Base-by-base conservation (phyloP, 805 yeast species). In the Candida xiaguanensis region DNA sequence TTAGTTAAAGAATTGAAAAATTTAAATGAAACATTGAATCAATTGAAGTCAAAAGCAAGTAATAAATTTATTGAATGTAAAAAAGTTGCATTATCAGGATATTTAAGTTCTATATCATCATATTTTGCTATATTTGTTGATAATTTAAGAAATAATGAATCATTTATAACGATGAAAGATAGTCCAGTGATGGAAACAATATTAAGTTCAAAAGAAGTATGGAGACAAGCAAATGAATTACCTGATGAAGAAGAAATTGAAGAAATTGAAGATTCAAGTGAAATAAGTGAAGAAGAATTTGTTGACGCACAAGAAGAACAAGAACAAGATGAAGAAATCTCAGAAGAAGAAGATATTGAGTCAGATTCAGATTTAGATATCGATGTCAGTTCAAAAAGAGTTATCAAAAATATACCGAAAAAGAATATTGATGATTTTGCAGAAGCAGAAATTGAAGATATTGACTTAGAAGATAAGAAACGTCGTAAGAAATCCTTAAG, bases 131-230 rank as follows among this genome's bases (percentile, higher is more conserved):
- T 93, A 12, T 77, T 91, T 46, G 61, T 77, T 13, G 79, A 79
- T 27, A 73, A 77, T 32, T 54, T 82, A 28, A 61, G 66, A 31
- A 66, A 67, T 16, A 81, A 77, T 19, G 83, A 78, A 37, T 67
- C 72, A 3, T 75, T 80, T 44, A 39, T 51, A 9, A 57, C 69
- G 24, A 80, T 90, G 83, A 88, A 87, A 51, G 95, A 87, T 40
- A 91, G 85, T 48, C 85, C 91, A 2, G 82, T 91, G 2, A 91
- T 93, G 96, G 89, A 86, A 53, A 76, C 84, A 20, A 81, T 91
- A 24, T 65, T 91, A 39, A 80, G 84, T 38, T 73, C 93, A 2
- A 75, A 95, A 48, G 96, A 91, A 54, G 73, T 86, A 13, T 90
- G 96, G 96, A 77, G 93, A 55, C 90, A 85, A 52, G 95, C 95